A percentile compares a stretch with the other conserved stretches of the same genome.
Evolutionary conservation across 192 early-diverging fungal species (phyloP).

Genomic region (Podila epicladia): DNA sequence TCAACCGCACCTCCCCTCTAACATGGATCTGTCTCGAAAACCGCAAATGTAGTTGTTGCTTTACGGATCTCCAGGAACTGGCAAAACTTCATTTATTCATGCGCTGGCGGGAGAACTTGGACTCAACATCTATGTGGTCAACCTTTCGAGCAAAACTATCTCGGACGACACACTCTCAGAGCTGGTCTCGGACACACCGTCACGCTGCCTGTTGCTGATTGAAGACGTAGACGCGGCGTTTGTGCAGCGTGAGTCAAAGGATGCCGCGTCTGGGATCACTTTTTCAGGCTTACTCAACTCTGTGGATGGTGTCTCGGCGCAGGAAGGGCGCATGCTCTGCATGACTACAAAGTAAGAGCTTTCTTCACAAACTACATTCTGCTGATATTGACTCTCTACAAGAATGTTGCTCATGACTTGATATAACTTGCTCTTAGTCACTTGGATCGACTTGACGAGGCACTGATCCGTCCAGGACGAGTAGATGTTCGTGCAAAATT

Average conservation of each 20-base stretch:
- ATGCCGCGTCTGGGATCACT: constrained; percentile 53
- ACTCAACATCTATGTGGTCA: constrained; percentile 80
- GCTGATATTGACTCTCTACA: neutral
- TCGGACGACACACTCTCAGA: constrained; percentile 70
- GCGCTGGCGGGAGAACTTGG: constrained; percentile 79
- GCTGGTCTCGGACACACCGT: constrained; percentile 58
- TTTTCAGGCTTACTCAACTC: constrained; percentile 78
- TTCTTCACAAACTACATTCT: neutral
- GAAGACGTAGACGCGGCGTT: constrained; percentile 85
- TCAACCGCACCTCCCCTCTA: neutral
- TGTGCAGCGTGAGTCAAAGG: constrained; percentile 56
- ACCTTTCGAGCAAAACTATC: constrained; percentile 68
- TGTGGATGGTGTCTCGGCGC: constrained; percentile 74
- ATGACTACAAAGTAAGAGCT: constrained; percentile 78
- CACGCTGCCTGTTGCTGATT: constrained; percentile 70
- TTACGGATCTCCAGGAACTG: constrained; percentile 78
- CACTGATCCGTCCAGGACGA: constrained; percentile 78
- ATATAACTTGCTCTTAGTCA: constrained; percentile 49
- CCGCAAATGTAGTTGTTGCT: constrained; percentile 55
- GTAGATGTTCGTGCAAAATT: constrained; percentile 70
- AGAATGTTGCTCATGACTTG: neutral
- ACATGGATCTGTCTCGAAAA: neutral
- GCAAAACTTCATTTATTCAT: constrained; percentile 76
- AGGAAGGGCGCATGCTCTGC: constrained; percentile 77
- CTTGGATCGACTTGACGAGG: constrained; percentile 74